These are phyloP conservation scores for Lasiosphaeria ovina DNA, from an alignment of 495 filamentous ascomycete genomes.

Conservation along the genomic window DNA sequence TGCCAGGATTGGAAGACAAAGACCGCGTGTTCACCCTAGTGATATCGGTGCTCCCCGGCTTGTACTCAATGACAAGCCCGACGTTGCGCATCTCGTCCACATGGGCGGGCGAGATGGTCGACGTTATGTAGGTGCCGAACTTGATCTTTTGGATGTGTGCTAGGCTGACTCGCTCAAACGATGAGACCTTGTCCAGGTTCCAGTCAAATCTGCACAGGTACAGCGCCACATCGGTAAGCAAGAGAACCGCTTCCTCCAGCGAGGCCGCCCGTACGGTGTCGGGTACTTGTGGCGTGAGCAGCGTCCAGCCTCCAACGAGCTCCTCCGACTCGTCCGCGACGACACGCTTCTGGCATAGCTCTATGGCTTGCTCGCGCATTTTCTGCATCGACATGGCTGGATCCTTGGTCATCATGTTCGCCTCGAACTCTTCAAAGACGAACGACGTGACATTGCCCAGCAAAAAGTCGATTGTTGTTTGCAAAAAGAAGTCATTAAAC, in stretches of 20 bases:
- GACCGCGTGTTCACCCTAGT: constrained; percentile 81
- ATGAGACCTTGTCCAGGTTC: constrained; percentile 85
- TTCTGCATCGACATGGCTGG: constrained; percentile 80
- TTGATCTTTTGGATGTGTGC: constrained; percentile 65
- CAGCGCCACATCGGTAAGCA: constrained; percentile 79
- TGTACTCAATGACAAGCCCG: constrained; percentile 76
- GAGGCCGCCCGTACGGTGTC: constrained; percentile 67
- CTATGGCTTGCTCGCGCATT: constrained; percentile 84
- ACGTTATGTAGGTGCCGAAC: constrained; percentile 85
- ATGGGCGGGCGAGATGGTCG: constrained; percentile 70
- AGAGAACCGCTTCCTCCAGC: constrained; percentile 79
- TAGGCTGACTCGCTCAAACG: constrained; percentile 83
- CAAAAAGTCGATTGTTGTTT: constrained; percentile 91
- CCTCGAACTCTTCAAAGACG: constrained; percentile 89
- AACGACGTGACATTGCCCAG: constrained; percentile 78
- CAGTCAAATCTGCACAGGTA: constrained; percentile 91
- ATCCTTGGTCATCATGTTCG: constrained; percentile 81
- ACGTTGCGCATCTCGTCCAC: constrained; percentile 75
- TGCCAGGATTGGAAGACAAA: constrained; percentile 55
- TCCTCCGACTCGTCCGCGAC: constrained; percentile 81
- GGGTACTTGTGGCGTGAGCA: constrained; percentile 55
- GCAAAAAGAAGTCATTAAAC: constrained; percentile 93
- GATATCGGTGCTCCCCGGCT: constrained; percentile 62
- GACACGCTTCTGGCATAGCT: constrained; percentile 77
- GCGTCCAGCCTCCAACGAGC: constrained; percentile 79